Percentiles rank a stretch among this genome's conserved stretches.
phyloP scores from a whole-genome alignment of 2,329 filamentous ascomycete species.

The Leptosphaerulina australis region DNA sequence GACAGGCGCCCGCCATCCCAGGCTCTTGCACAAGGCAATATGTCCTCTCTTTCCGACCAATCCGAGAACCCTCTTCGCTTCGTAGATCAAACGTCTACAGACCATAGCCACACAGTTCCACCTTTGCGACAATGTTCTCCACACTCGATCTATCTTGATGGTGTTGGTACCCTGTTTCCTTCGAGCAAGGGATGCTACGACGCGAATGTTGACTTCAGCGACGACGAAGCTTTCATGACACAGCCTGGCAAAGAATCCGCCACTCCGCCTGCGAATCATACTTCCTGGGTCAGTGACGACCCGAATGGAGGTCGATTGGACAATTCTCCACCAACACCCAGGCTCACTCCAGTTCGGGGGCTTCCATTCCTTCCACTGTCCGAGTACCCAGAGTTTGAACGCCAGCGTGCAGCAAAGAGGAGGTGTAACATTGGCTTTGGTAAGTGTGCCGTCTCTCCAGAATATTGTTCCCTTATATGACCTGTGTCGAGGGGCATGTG shows the following conservation, averaged over 20 bases:
- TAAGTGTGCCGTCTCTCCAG: not conserved
- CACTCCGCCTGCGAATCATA: not conserved
- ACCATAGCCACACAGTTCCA: not conserved
- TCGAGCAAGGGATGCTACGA: not conserved
- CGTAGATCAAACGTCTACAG: not conserved
- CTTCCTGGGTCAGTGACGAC: not conserved
- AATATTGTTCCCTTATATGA: not conserved
- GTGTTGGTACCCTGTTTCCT: constrained; percentile 1
- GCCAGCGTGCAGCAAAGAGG: not conserved
- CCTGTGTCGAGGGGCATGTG: not conserved
- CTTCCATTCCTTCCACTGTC: not conserved
- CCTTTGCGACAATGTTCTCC: not conserved
- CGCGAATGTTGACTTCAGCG: constrained; percentile 1
- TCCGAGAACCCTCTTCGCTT: not conserved
- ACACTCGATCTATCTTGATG: not conserved
- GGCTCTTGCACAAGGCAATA: not conserved
- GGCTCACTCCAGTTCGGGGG: not conserved
- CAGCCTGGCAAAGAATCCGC: not conserved
- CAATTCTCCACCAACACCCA: not conserved
- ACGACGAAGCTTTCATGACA: not conserved
- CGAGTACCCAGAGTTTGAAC: not conserved
- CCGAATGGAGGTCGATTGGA: not conserved
- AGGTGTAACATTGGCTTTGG: not conserved
- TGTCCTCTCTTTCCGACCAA: not conserved
- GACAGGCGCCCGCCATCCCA: not conserved